Base-by-base conservation (phyloP, 2,329 filamentous ascomycete genomes). In the Triangularia verruculosa region DNA sequence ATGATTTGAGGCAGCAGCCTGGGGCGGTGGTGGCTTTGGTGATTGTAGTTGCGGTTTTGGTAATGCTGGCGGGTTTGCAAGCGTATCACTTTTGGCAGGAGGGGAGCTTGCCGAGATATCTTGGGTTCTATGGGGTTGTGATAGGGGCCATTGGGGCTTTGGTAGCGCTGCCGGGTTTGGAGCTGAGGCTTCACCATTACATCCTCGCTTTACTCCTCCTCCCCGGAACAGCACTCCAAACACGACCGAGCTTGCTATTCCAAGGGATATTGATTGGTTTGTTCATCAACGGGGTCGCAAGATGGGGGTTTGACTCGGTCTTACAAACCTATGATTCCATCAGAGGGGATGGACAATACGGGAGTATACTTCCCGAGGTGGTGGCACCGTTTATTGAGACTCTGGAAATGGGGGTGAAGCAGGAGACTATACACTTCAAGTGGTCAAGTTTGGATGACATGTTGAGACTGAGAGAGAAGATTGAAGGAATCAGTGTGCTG, bases 271-370 rank as follows among this genome's bases (percentile, higher is more conserved):
- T 93, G 0, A 77, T 92, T 7, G 90, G 90, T 1, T 78, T 93
- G 0, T 92, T 92, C 72, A 84, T 93, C 74, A 92, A 93, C 70
- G 90, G 90, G n/a, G 82, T 89, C 59, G 90, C 89, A 2, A 79
- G 89, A 15, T 92, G 89, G 90, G 90, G 89, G 0, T 93, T 92
- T 71, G 89, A 86, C 62, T 82, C 83, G 6, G 86, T 93, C 54
- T 80, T 93, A 6, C 85, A 93, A 72, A 92, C 89, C 0, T 85
- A 87, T 0, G 81, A 76, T 1, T 82, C 83, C 15, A 74, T 92
- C n/a, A 79, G 82, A 30, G 81, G 77, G 4, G 79, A 81, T 64
- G 79, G 75, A 0, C 72, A 76, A 11, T 67, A 77, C 17, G 79
- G 81, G 7, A 81, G 79, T 1, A 66, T 80, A 0, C 72, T 89